phyloP scores from a whole-genome alignment of 2,329 filamentous ascomycete genomes.

The Colletotrichum costaricense region DNA sequence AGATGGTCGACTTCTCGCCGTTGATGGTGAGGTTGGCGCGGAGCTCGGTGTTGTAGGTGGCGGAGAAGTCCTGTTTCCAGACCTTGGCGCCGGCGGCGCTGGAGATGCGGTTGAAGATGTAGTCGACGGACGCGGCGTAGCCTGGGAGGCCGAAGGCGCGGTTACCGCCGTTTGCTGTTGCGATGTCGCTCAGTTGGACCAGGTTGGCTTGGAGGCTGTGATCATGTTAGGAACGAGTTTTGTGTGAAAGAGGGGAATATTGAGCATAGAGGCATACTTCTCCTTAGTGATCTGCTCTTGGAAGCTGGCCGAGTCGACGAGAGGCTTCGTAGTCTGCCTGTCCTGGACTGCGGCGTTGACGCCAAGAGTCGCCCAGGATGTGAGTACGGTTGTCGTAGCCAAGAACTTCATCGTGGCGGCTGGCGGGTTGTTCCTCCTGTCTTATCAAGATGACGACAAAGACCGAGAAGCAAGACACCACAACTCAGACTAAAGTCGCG shows the following conservation, averaged over 20 bases:
- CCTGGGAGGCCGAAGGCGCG: constrained; percentile 27
- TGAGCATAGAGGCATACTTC: constrained; percentile 27
- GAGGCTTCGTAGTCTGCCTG: background rate
- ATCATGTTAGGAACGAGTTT: background rate
- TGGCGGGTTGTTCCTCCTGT: too few species aligned
- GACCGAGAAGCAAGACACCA: too few species aligned
- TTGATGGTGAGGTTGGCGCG: constrained; percentile 37
- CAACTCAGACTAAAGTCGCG: background rate
- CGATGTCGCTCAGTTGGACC: constrained; percentile 43
- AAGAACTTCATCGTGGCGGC: constrained; percentile 5
- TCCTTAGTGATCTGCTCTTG: constrained; percentile 14
- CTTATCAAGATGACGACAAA: background rate
- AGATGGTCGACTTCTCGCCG: constrained; percentile 40
- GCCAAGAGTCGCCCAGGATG: constrained; percentile 1
- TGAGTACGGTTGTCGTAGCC: background rate
- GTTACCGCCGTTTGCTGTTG: constrained; percentile 43
- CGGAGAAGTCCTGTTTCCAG: constrained; percentile 44
- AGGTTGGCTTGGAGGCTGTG: constrained; percentile 38
- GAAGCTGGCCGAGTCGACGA: constrained; percentile 18
- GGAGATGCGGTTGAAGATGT: constrained; percentile 40
- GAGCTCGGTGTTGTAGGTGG: constrained; percentile 40
- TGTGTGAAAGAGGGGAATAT: constrained; percentile 7
- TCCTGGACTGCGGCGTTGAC: background rate
- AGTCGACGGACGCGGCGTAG: constrained; percentile 47
- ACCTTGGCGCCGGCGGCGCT: constrained; percentile 42